phyloP scores from a whole-genome alignment of 768 basidiomycete genomes.

The Tylopilus cervinicoccineus region DNA sequence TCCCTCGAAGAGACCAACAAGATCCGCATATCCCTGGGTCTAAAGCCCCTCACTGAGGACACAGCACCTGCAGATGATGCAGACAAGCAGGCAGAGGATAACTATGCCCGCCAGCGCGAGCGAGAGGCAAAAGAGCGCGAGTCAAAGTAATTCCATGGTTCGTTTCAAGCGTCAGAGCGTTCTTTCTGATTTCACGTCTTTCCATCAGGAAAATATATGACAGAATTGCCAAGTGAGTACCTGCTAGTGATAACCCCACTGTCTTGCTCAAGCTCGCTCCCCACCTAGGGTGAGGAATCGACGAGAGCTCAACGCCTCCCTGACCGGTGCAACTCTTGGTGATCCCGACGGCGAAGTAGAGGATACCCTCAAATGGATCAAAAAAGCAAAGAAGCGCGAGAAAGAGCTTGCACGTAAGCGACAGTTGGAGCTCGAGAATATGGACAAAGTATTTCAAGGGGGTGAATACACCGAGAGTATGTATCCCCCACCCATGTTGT shows the following conservation, averaged over 20 bases:
- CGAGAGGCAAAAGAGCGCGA: constrained; percentile 67
- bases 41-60: constrained; percentile 90
- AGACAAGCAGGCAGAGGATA: constrained; percentile 83
- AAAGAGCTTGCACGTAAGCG: constrained; percentile 84
- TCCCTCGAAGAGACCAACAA: constrained; percentile 95
- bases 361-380: constrained; percentile 87
- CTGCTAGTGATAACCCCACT: background rate
- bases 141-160: constrained; percentile 57
- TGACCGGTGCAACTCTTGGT: constrained; percentile 91
- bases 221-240: constrained; percentile 84
- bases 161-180: constrained; percentile 12
- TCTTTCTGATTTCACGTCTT: constrained; percentile 22
- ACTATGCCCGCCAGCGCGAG: constrained; percentile 74
- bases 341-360: constrained; percentile 76
- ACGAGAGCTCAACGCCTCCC: constrained; percentile 86
- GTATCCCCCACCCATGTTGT: constrained; percentile 23
- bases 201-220: constrained; percentile 61
- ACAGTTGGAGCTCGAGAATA: constrained; percentile 76
- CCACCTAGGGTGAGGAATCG: constrained; percentile 85
- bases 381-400: constrained; percentile 84
- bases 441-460: constrained; percentile 70
- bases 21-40: constrained; percentile 89
- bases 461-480: constrained; percentile 85
- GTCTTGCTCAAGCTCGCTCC: constrained; percentile 39
- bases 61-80: constrained; percentile 62